Evolutionary conservation across 1,139 yeast species (phyloP), one percentile per base, ranked within the genome.

Genomic region (Yamadazyma kanchanaburiensis): DNA sequence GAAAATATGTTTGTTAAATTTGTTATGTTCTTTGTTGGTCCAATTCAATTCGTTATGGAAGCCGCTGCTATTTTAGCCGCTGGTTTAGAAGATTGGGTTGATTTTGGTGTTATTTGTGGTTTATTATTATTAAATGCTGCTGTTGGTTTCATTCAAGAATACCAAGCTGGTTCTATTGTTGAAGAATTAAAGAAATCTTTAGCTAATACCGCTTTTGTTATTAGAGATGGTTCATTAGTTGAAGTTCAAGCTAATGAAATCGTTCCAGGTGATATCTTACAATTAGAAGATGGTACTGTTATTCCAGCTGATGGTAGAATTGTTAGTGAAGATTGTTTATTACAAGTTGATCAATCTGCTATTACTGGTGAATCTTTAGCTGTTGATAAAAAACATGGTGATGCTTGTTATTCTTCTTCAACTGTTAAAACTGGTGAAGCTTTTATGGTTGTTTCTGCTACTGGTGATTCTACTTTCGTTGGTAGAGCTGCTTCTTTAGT

Each of bases 11-110:
- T 87, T 39, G 64, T 87, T 49, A 89, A 89, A 74, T 88, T 89
- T 62, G 59, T 85, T 55, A 79, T 80, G 87, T 89, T 87, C 76
- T 89, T 89, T 63, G 85, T 89, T 46, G 97, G 97, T 70, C 96
- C 96, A 49, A 88, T 89, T 64, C 97, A 89, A 74, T 89, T 89
- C 80, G 96, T 89, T 61, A 89, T 89, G 97, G 96, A 88, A 72
- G 88, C 95, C 60, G 97, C 97, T 55, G 96, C 96, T 53, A 77
- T 88, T 43, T 76, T 89, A 64, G 96, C 97, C 53, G 95, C 95
- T 46, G 96, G 96, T 83, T 77, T 89, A 56, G 94, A 87, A 70
- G 96, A 88, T 72, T 89, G 96, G 96, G 96, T 89, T 58, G 96
- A 88, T 77, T 88, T 88, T 74, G 96, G 96, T 78, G 96, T 89